phyloP scores from a whole-genome alignment of 371 early-diverging fungal genomes.

The Rhizopus arrhizus region DNA sequence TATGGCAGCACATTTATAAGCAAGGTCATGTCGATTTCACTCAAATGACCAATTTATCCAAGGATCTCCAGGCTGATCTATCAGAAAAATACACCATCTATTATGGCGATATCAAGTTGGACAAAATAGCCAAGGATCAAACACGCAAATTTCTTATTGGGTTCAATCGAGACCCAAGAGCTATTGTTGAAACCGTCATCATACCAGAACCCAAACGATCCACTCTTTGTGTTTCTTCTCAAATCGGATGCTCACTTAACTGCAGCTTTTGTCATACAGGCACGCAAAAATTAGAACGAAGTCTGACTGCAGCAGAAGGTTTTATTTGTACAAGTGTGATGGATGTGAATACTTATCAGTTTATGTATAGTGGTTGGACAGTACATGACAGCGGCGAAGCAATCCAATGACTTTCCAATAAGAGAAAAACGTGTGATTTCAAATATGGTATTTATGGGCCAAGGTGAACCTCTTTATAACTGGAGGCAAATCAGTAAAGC shows the following conservation, averaged over 20 bases:
- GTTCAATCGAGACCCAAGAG: conserved; percentile 51
- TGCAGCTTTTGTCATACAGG: conserved; percentile 95
- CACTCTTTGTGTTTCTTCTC: conserved; percentile 88
- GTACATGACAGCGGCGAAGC: conserved; percentile 73
- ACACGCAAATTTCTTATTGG: conserved; percentile 65
- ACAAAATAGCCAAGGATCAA: conserved; percentile 55
- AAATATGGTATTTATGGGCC: conserved; percentile 93
- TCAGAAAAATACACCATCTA: conserved; percentile 54
- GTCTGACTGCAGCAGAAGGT: conserved; percentile 74
- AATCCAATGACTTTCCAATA: conserved; percentile 58
- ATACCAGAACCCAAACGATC: conserved; percentile 72
- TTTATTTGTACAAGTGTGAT: not conserved
- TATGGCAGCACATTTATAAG: conserved; percentile 71
- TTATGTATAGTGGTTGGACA: conserved; percentile 74
- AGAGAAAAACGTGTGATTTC: conserved; percentile 57
- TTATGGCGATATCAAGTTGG: conserved; percentile 62
- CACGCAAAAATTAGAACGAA: conserved; percentile 81
- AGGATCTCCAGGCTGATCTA: conserved; percentile 52
- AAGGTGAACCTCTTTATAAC: conserved; percentile 90
- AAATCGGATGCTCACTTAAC: conserved; percentile 86
- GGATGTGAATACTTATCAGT: too few relatives aligned
- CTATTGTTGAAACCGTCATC: conserved; percentile 67
- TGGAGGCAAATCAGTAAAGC: conserved; percentile 78
- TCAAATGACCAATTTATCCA: conserved; percentile 69
- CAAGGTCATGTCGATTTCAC: conserved; percentile 60